A percentile compares a stretch with the other conserved stretches of the same genome.
Conservation (phyloP, 306 rosid species). For the Astragalus membranaceus region DNA sequence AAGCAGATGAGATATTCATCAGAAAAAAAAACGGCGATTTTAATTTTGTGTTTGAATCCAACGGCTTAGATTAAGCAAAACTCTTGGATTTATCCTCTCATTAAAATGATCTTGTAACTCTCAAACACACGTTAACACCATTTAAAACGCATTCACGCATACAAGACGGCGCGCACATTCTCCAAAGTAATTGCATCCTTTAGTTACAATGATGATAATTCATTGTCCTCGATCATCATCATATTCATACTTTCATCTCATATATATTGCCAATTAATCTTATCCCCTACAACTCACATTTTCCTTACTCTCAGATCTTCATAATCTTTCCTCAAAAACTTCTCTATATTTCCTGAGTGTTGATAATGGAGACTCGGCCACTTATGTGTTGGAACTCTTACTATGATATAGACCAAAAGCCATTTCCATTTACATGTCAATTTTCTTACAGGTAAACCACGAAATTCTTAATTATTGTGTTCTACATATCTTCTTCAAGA, state of each 20-base stretch:
- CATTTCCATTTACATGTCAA: constrained; percentile 18
- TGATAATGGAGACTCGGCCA: constrained; percentile 21
- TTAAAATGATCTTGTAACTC: constrained; percentile 52
- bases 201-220: constrained; percentile 13
- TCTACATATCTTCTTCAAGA: not conserved
- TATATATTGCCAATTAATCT: constrained; percentile 23
- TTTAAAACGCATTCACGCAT: constrained; percentile 40
- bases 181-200: constrained; percentile 16
- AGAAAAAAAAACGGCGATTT: not conserved
- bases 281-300: not conserved
- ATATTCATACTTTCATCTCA: not conserved
- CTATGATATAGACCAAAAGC: constrained; percentile 20
- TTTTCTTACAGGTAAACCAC: constrained; percentile 31
- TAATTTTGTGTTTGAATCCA: not conserved
- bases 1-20: not conserved
- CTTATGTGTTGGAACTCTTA: constrained; percentile 12
- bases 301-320: not conserved
- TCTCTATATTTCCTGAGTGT: too few species aligned
- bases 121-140: constrained; percentile 28
- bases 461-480: not conserved
- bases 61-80: constrained; percentile 6
- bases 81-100: not conserved
- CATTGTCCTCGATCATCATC: not conserved
- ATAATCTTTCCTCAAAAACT: not conserved
- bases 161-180: constrained; percentile 63